These are phyloP conservation scores for Cephalotrichum gorgonifer DNA, from an alignment of 2,329 filamentous ascomycete genomes.

Conservation along the genomic window DNA sequence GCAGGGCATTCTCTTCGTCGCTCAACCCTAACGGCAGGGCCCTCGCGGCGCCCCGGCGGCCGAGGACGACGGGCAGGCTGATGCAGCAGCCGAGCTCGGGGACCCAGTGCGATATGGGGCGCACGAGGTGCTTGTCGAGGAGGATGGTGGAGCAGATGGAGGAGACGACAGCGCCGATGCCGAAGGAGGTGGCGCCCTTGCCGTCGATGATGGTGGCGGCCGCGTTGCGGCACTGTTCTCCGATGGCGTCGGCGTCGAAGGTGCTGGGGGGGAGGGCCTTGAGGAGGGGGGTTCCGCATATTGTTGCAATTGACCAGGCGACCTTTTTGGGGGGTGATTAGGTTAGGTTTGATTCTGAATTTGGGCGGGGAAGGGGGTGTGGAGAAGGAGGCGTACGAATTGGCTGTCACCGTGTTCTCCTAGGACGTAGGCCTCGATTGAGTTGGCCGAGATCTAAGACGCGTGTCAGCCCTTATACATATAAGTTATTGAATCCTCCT, in stretches of 20 bases:
- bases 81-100: slow-evolving; percentile 4
- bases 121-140: slow-evolving; percentile 5
- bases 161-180: slow-evolving; percentile 5
- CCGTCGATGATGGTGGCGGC: slow-evolving; percentile 5
- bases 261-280: slow-evolving; percentile 1
- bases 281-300: slow-evolving; percentile 1
- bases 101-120: slow-evolving; percentile 5
- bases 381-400: neutral
- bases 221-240: slow-evolving; percentile 2
- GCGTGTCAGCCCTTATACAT: neutral
- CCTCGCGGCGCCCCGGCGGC: slow-evolving; percentile 1
- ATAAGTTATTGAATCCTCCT: neutral
- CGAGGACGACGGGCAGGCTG: slow-evolving; percentile 4
- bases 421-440: slow-evolving; percentile 4
- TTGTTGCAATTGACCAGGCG: slow-evolving; percentile 5
- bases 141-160: slow-evolving; percentile 5
- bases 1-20: neutral
- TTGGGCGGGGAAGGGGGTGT: neutral
- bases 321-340: neutral
- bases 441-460: slow-evolving; percentile 1
- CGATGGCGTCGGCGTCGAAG: neutral
- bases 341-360: neutral
- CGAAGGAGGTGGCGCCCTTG: slow-evolving; percentile 5
- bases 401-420: slow-evolving; percentile 6
- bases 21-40: neutral